These are phyloP conservation scores for Coccomyxa subellipsoidea DNA, from an alignment of 163 green algal genomes.

Conservation along the genomic window DNA sequence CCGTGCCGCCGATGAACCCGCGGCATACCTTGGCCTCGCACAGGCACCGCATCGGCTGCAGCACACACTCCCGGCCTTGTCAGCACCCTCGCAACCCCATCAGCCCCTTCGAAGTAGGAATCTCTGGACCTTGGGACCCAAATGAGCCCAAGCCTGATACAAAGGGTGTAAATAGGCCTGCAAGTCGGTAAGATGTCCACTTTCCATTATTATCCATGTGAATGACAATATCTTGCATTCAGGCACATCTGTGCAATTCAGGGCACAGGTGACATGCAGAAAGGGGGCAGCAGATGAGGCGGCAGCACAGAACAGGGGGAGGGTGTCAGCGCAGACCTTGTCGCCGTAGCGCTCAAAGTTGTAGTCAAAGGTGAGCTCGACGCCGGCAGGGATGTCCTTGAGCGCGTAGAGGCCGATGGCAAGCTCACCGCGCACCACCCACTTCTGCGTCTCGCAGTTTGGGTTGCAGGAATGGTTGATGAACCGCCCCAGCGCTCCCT, in stretches of 20 bases:
- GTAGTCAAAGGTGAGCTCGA: conserved; percentile 99
- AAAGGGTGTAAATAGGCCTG: too few species aligned
- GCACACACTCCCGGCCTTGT: neutral
- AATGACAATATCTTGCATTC: too few species aligned
- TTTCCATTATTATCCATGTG: too few species aligned
- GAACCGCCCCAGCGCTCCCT: conserved; percentile 87
- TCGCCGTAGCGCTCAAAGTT: conserved; percentile 98
- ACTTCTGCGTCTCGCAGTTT: conserved; percentile 99
- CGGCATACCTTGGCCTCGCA: conserved; percentile 75
- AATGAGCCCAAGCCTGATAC: too few species aligned
- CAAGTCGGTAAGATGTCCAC: too few species aligned
- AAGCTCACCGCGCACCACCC: conserved; percentile 91
- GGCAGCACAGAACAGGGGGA: too few species aligned
- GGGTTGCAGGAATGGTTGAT: conserved; percentile 98
- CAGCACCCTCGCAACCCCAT: too few species aligned
- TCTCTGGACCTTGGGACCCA: too few species aligned
- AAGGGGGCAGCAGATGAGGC: too few species aligned
- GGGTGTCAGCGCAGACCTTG: conserved; percentile 37
- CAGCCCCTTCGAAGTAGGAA: too few species aligned
- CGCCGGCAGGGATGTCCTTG: conserved; percentile 65
- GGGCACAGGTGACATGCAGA: neutral
- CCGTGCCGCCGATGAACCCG: conserved; percentile 84
- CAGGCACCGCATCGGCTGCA: conserved; percentile 86
- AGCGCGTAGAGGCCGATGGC: conserved; percentile 92
- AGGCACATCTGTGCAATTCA: too few species aligned